Evolutionary conservation across 2,329 filamentous ascomycete species (phyloP), one percentile per base, ranked within the genome.

Genomic region (Diplodia scrobiculata): DNA sequence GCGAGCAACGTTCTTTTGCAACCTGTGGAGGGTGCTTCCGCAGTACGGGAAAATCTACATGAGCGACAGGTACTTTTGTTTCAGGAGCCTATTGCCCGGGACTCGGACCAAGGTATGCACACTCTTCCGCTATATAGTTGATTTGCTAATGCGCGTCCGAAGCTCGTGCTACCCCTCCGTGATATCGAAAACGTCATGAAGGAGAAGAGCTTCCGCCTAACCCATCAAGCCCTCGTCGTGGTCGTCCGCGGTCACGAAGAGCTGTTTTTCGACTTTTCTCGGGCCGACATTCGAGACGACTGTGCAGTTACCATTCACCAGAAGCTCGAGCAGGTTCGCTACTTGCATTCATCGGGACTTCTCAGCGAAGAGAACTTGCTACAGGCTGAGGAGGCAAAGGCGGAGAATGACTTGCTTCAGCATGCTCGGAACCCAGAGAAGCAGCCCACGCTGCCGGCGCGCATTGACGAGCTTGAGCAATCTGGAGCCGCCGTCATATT

Each of bases 1-100:
- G 0, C 88, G 91, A 69, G 93, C 94, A 1, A 91, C 92, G 0
- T 98, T 95, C 78, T 98, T 92, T 77, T 92, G 91, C n/a, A 91
- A 91, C 74, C 83, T 98, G n/a, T 87, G 96, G 71, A 88, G 93
- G 2, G 91, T 97, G 0, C 79, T 98, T 34, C 95, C 95, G 2
- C 83, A 98, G 1, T 98, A 97, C 72, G 95, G 95, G 71, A 99
- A 98, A 78, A 91, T 98, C 38, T 99, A 99, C 78, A 89, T 98
- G 70, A 93, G 95, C 74, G 88, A 92, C 70, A 86, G 87, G 25
- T 90, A 89, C 67, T 91, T 98, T 70, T 99, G 95, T 79, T 99
- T 97, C 79, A 90, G 95, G 66, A 97, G 93, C 74, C 81, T 98
- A 63, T 82, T 97, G 41, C 92, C 91, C 0, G 93, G 92, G 0